Conservation (phyloP, 345 rosid species). For the Brassica incana region DNA sequence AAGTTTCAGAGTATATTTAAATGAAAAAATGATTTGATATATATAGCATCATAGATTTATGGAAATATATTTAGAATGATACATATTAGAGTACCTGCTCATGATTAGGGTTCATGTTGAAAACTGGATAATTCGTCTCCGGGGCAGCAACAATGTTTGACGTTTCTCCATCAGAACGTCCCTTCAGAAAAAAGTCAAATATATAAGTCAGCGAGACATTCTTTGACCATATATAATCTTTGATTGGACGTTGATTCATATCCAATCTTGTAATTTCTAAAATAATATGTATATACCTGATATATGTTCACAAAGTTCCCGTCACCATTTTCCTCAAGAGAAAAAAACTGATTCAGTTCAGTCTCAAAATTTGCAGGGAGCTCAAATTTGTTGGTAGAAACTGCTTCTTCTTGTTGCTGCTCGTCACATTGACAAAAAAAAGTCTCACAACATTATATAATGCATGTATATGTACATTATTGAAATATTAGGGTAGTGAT, state of each 20-base stretch:
- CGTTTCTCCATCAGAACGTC: constrained; percentile 18
- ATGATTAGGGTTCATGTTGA: constrained; percentile 11
- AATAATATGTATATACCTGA: constrained; percentile 25
- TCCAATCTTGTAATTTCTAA: background rate
- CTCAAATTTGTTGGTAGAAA: constrained; percentile 11
- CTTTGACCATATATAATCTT: background rate
- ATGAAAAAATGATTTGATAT: background rate
- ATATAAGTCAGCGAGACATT: background rate
- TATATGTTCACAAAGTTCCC: constrained; percentile 12
- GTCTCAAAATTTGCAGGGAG: background rate
- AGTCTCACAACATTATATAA: background rate
- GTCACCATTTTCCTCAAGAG: constrained; percentile 15
- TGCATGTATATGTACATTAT: background rate
- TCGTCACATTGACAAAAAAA: constrained; percentile 1
- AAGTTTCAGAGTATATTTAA: constrained; percentile 1
- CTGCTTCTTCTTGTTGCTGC: constrained; percentile 27
- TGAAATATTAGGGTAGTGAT: background rate
- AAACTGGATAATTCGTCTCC: background rate
- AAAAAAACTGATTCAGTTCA: constrained; percentile 16
- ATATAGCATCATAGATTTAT: background rate
- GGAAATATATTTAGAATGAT: background rate
- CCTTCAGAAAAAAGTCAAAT: constrained; percentile 15
- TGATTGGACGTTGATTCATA: background rate
- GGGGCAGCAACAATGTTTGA: constrained; percentile 12
- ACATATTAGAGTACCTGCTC: constrained; percentile 26